Conservation (phyloP, 2,329 filamentous ascomycete species). For the Leptoxyphium fumago region DNA sequence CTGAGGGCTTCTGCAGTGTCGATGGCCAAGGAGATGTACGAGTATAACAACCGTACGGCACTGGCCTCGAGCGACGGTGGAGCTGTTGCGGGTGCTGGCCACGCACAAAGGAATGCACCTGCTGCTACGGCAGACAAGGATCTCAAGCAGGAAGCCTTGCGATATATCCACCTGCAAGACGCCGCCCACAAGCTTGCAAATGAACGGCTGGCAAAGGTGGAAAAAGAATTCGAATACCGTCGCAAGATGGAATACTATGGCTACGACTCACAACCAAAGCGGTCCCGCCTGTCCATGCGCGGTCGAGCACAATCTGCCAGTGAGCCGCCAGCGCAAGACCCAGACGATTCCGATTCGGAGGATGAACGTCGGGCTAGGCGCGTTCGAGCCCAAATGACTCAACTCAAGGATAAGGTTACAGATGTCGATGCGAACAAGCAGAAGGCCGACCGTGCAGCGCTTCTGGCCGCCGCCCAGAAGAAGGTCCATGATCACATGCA, state of each 20-base stretch:
- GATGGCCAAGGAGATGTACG: slow-evolving; percentile 83
- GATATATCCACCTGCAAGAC: slow-evolving; percentile 58
- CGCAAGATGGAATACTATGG: slow-evolving; percentile 69
- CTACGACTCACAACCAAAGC: slow-evolving; percentile 36
- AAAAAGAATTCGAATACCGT: slow-evolving; percentile 48
- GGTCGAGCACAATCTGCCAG: slow-evolving; percentile 3
- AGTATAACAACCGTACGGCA: slow-evolving; percentile 34
- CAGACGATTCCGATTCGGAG: slow-evolving; percentile 34
- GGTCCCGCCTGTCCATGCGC: slow-evolving; percentile 35
- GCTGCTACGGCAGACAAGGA: slow-evolving; percentile 26
- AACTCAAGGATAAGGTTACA: slow-evolving; percentile 53
- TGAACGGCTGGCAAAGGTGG: slow-evolving; percentile 66
- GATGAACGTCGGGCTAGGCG: slow-evolving; percentile 56
- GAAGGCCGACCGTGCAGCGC: slow-evolving; percentile 55
- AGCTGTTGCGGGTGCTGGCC: slow-evolving; percentile 10
- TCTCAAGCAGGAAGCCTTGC: slow-evolving; percentile 37
- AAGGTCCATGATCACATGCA: slow-evolving; percentile 72
- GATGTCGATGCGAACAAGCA: slow-evolving; percentile 61
- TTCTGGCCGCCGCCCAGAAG: slow-evolving; percentile 66
- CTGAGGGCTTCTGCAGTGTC: slow-evolving; percentile 71
- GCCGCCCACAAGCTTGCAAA: slow-evolving; percentile 75
- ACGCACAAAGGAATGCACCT: slow-evolving; percentile 17
- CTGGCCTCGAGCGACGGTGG: slow-evolving; percentile 8
- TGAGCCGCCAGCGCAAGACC: slow-evolving; percentile 9
- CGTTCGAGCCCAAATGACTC: slow-evolving; percentile 66